phyloP scores from a whole-genome alignment of 148 eudicot genomes.

The Cornus kousa region DNA sequence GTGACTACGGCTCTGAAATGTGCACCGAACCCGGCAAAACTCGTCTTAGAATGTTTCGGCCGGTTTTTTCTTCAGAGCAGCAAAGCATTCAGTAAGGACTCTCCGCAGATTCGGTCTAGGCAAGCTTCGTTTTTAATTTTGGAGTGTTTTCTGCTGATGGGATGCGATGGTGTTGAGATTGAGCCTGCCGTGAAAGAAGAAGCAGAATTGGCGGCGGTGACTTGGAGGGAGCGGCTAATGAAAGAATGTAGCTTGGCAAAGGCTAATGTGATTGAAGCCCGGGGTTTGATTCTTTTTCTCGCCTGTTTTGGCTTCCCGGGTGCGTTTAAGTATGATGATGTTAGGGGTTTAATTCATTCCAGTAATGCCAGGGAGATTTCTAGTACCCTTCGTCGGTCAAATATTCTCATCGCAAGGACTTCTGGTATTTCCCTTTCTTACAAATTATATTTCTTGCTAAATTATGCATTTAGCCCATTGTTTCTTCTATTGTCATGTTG shows the following conservation, averaged over 20 bases:
- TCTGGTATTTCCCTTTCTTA: conserved; percentile 28
- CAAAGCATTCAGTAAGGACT: conserved; percentile 32
- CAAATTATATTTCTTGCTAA: background rate
- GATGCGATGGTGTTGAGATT: conserved; percentile 15
- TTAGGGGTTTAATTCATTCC: conserved; percentile 34
- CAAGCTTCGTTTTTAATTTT: conserved; percentile 38
- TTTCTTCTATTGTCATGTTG: background rate
- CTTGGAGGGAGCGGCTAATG: conserved; percentile 45
- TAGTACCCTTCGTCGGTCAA: conserved; percentile 35
- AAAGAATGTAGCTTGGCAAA: conserved; percentile 41
- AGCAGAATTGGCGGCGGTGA: conserved; percentile 31
- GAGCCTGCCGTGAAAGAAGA: conserved; percentile 28
- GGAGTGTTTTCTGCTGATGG: conserved; percentile 49
- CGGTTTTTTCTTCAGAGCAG: conserved; percentile 42
- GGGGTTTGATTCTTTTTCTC: conserved; percentile 44
- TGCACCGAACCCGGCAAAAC: conserved; percentile 32
- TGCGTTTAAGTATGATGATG: conserved; percentile 29
- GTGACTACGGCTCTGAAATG: conserved; percentile 37
- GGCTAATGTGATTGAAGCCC: conserved; percentile 32
- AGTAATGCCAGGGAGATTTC: conserved; percentile 31
- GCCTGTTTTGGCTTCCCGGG: conserved; percentile 47
- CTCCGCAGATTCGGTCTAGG: conserved; percentile 29
- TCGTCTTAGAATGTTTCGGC: conserved; percentile 42
- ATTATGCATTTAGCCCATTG: background rate
- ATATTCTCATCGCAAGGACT: conserved; percentile 30